Evolutionary conservation across 768 basidiomycete genomes (phyloP), one percentile per base, ranked within the genome.

Genomic region (Scleroderma citrinum): DNA sequence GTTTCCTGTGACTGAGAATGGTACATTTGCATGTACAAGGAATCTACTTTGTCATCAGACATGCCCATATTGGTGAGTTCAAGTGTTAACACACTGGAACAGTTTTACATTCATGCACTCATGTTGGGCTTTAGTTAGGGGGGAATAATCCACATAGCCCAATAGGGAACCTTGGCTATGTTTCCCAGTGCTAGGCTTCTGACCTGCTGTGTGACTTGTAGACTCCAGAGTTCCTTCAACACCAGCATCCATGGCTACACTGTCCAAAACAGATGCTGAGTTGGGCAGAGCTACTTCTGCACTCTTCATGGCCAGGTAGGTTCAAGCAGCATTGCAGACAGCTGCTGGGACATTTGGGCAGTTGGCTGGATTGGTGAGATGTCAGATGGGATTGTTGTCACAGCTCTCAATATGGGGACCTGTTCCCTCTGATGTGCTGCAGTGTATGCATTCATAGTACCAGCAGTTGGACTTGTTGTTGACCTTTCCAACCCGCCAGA

Each of bases 21-120:
- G 36, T 8, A 63, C 32, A 48, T 63, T 63, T 3, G 46, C 54
- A 36, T 66, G 62, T 36, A 63, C 50, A 19, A 65, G 38, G 19
- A n/a, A 29, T 35, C 48, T 53, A 32, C 13, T 7, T 32, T n/a
- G n/a, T n/a, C n/a, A n/a, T n/a, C n/a, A n/a, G 13, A 32, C 31
- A 7, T 32, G 31, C 31, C 31, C 7, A 32, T 32, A 32, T 32
- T 32, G 31, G 31, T 32, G 31, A 32, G 31, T 13, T 7, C 31
- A 32, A 7, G 31, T 32, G 13, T 32, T 32, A 32, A 32, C 13
- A 13, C 31, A 32, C 31, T 32, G 31, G 31, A 32, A 32, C 13
- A 32, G 31, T 37, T 47, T 37, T 36, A 38, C 29, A 23, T 47
- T 36, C 24, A 23, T 13, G 13, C 7, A 32, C 13, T 32, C 31